Conservation (phyloP, 768 basidiomycete species). For the Trametes meyenii region DNA sequence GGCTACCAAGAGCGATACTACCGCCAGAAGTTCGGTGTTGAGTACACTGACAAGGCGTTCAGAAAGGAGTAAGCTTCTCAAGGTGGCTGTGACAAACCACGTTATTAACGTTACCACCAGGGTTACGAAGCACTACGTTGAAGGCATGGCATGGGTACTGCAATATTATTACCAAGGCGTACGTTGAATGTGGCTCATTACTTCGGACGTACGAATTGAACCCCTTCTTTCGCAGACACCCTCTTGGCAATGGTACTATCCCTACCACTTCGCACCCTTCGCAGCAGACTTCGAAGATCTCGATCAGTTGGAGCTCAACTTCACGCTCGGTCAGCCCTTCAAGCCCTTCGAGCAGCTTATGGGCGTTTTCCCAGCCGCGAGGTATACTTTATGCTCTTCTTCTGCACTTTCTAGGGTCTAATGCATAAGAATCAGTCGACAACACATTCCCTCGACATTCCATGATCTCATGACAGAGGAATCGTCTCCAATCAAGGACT, state of each 20-base stretch:
- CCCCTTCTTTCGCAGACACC: constrained; percentile 54
- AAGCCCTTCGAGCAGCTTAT: constrained; percentile 97
- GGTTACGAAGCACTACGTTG: constrained; percentile 81
- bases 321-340: constrained; percentile 84
- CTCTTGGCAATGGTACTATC: constrained; percentile 99
- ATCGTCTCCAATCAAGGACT: constrained; percentile 92
- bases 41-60: constrained; percentile 70
- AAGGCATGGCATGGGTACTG: constrained; percentile 95
- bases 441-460: constrained; percentile 86
- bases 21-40: constrained; percentile 85
- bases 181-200: too few species aligned
- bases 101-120: constrained; percentile 41
- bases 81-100: neutral
- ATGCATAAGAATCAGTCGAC: constrained; percentile 53
- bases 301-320: constrained; percentile 75
- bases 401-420: neutral
- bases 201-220: too few species aligned
- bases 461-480: constrained; percentile 86
- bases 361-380: constrained; percentile 96
- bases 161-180: constrained; percentile 99
- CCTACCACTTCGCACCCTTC: constrained; percentile 97
- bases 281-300: constrained; percentile 90
- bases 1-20: constrained; percentile 98
- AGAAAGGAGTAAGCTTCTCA: constrained; percentile 62
- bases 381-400: constrained; percentile 47